Base-by-base conservation (phyloP, 164 flowering plant genomes). In the Nymphaea thermarum region DNA sequence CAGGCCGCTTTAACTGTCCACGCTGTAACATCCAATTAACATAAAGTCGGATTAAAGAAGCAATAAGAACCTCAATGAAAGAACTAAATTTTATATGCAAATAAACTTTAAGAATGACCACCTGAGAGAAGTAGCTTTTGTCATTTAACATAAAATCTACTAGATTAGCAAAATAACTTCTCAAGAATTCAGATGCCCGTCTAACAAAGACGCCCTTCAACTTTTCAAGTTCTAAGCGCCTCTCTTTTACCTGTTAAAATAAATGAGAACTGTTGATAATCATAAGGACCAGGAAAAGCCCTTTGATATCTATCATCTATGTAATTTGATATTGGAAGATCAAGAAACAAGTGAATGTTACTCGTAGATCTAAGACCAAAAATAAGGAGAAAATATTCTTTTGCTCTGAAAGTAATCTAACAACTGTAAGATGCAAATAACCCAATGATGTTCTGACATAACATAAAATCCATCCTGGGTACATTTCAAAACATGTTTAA, bases 61-160 rank as follows among this genome's bases (percentile, higher is more conserved):
- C 45, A 25, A n/a, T 4, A 25, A 57, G 43, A 47, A 57, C n/a
- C 7, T 43, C 42, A 2, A 15, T 60, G 17, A 18, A 42, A 51
- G n/a, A n/a, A 51, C 57, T 51, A 63, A n/a, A 43, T 65, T 6
- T 8, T 53, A 5, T 70, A 55, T 66, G 63, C 25, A 69, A 53
- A 42, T n/a, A 62, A 14, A 67, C 42, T 14, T 44, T 25, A 25
- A 25, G 36, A 25, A 25, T 25, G 65, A 42, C 64, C 63, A 92
- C 98, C 90, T 90, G 97, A 75, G 99, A 95, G 71, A 90, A 95
- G 75, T 95, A 92, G 75, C 90, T 90, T 77, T 90, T 95, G 81
- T 95, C 99, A 75, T 86, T 85, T 76, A 90, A 85, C 97, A 95
- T 95, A 80, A 90, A 95, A 80, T 90, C 98, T 70, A 95, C 99